phyloP scores from a whole-genome alignment of 1,284 basidiomycete genomes.

The Singerocomus inundabilis region DNA sequence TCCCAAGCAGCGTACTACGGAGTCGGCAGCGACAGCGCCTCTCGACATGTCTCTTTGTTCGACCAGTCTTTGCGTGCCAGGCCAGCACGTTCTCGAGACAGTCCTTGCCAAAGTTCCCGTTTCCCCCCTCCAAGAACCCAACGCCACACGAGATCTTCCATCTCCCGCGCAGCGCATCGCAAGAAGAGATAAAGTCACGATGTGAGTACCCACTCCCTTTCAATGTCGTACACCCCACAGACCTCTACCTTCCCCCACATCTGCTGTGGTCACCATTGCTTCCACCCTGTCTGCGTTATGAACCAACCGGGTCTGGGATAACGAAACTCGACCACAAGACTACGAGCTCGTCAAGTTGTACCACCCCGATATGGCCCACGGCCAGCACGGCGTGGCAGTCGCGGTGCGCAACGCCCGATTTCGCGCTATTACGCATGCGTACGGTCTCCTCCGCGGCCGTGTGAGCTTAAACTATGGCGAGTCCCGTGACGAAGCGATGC shows the following conservation, averaged over 20 bases:
- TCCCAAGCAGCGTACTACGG: neutral
- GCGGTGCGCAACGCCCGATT: constrained; percentile 45
- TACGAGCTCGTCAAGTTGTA: constrained; percentile 54
- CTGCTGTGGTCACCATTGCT: neutral
- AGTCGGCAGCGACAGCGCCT: too few species aligned
- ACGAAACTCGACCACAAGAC: constrained; percentile 36
- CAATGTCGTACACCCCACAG: neutral
- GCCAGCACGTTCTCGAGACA: constrained; percentile 7
- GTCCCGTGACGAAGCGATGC: constrained; percentile 32
- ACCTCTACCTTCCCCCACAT: neutral
- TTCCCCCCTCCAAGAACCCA: constrained; percentile 41
- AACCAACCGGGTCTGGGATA: neutral
- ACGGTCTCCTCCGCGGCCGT: constrained; percentile 38
- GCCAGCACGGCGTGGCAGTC: constrained; percentile 32
- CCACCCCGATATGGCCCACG: constrained; percentile 46
- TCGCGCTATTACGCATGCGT: constrained; percentile 49
- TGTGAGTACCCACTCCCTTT: constrained; percentile 36
- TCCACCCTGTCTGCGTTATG: neutral
- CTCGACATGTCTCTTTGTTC: neutral
- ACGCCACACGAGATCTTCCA: constrained; percentile 56
- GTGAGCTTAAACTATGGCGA: too few species aligned
- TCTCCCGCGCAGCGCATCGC: constrained; percentile 42
- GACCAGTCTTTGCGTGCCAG: neutral
- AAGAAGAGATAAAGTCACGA: constrained; percentile 47
- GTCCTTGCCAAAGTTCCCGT: constrained; percentile 40